phyloP scores from a whole-genome alignment of 805 yeast species.

The Saccharomycopsis oosterbeekiorum region DNA sequence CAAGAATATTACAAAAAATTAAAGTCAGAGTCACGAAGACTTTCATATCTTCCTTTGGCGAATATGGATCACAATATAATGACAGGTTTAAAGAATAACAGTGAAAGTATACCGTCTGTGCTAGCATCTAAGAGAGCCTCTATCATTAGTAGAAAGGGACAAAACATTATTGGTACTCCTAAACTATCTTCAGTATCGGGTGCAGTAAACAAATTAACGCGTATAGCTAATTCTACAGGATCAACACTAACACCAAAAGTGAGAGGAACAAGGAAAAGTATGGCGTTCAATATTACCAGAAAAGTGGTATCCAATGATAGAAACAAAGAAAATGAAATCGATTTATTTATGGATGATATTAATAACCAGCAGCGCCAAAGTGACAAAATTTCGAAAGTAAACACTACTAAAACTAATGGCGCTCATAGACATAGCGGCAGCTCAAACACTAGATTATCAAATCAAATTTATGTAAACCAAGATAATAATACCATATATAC shows the following conservation, averaged over 20 bases:
- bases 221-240: neutral
- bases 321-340: neutral
- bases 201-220: neutral
- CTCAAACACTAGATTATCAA: neutral
- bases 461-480: neutral
- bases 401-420: neutral
- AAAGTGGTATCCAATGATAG: neutral
- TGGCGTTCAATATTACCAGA: neutral
- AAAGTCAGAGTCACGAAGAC: neutral
- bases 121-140: constrained; percentile 5
- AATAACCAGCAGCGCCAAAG: neutral
- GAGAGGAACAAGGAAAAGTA: constrained; percentile 1
- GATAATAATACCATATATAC: neutral
- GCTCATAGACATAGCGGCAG: neutral
- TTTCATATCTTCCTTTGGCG: neutral
- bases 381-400: neutral
- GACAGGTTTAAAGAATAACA: neutral
- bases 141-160: constrained; percentile 3
- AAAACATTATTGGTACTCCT: constrained; percentile 17
- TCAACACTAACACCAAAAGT: neutral
- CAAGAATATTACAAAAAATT: neutral
- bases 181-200: constrained; percentile 3
- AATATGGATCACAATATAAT: neutral
- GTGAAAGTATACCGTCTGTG: neutral
- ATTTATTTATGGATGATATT: neutral